Evolutionary conservation across 495 filamentous ascomycete species (phyloP), one percentile per base, ranked within the genome.

Genomic region (Apodospora peruviana): DNA sequence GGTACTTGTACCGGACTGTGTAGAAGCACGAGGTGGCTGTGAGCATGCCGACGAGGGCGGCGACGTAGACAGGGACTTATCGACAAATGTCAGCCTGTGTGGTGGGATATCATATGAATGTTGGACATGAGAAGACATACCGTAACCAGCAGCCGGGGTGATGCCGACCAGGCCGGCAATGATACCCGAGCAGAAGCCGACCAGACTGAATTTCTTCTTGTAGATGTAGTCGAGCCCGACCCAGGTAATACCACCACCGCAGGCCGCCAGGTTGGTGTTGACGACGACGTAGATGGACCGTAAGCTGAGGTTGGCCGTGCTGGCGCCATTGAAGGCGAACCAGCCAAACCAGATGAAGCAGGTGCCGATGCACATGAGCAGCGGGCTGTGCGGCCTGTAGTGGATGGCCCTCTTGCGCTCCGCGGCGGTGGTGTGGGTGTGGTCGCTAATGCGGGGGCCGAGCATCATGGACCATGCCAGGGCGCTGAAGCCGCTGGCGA

Each of bases 281-380:
- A 90, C 93, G 77, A 87, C 94, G 24, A 91, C 89, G 80, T 95
- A 90, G 34, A 86, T 79, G 16, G 91, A 89, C 47, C 91, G 85
- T 37, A 96, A 70, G 68, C 93, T 95, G 39, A 90, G 84, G 64
- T 90, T 91, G 60, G 94, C 90, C 3, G 90, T 66, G 11, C 87
- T 91, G 29, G 89, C 91, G 56, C 91, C 91, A 73, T 96, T 96
- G 79, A 97, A 96, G 40, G 88, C 91, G 56, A 96, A 76, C 91
- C 91, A 96, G 56, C 91, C 91, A 58, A 96, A 95, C 91, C 91
- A 97, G 43, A 97, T 85, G 65, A 97, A 81, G 45, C 90, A 80
- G 4, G 91, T 96, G 42, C 91, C 91, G 54, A 96, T 82, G 20
- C 90, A 85, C 65, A 97, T 95, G 51, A 96, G 76, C 4, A 90